A percentile compares a stretch with the other conserved stretches of the same genome.
Conservation (phyloP, 1,139 yeast species). For the Scheffersomyces titani region DNA sequence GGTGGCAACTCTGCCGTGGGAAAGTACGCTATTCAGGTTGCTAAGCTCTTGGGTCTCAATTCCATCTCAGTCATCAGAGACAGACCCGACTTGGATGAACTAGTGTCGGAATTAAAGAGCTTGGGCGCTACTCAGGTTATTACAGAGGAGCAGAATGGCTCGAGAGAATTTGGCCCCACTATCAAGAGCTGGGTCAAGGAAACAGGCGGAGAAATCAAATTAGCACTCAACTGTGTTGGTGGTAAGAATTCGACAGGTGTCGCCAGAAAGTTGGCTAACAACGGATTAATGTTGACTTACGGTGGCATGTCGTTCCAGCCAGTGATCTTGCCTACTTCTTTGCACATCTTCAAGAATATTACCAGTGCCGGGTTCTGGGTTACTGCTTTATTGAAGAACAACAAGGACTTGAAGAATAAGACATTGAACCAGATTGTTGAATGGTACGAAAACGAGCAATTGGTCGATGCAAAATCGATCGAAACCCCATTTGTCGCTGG, state of each 20-base stretch:
- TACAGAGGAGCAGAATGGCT: slow-evolving; percentile 80
- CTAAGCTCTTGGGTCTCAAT: slow-evolving; percentile 72
- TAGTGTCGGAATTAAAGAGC: slow-evolving; percentile 57
- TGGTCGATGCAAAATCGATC: slow-evolving; percentile 60
- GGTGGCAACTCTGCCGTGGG: slow-evolving; percentile 98
- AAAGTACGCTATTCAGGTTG: slow-evolving; percentile 89
- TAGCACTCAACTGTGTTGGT: slow-evolving; percentile 92
- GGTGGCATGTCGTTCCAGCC: slow-evolving; percentile 99
- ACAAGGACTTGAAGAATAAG: slow-evolving; percentile 61
- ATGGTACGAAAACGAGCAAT: slow-evolving; percentile 65
- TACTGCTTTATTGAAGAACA: slow-evolving; percentile 68
- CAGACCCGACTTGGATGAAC: slow-evolving; percentile 68
- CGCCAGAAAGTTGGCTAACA: slow-evolving; percentile 72
- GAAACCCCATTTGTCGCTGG: slow-evolving; percentile 44
- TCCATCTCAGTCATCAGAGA: slow-evolving; percentile 88
- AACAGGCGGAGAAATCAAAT: slow-evolving; percentile 55
- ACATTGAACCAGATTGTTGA: slow-evolving; percentile 63
- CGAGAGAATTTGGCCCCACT: slow-evolving; percentile 60
- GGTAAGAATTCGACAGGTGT: slow-evolving; percentile 81
- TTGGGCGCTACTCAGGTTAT: slow-evolving; percentile 86
- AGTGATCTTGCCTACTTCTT: slow-evolving; percentile 81
- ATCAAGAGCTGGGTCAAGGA: slow-evolving; percentile 66
- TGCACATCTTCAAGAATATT: slow-evolving; percentile 85
- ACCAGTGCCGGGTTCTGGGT: slow-evolving; percentile 94
- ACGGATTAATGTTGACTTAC: slow-evolving; percentile 80